These are phyloP conservation scores for Leccinum longicurvipes DNA, from an alignment of 768 basidiomycete species.

Conservation along the genomic window DNA sequence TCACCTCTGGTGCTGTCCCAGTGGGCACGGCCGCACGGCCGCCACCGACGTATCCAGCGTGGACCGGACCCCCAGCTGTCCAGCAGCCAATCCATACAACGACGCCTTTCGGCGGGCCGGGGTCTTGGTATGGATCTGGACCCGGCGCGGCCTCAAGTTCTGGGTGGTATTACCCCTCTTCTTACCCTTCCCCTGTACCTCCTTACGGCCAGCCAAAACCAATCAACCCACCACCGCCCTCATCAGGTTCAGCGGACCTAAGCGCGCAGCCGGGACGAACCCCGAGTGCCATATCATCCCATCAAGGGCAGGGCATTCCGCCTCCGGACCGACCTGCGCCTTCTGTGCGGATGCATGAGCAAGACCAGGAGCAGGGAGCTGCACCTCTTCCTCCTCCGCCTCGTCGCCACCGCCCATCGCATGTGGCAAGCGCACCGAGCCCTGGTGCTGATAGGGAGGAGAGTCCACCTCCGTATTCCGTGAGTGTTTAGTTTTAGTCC, in stretches of 20 bases:
- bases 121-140: neutral
- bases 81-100: neutral
- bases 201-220: neutral
- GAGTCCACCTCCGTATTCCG: conserved; percentile 28
- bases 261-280: neutral
- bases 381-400: neutral
- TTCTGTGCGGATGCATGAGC: neutral
- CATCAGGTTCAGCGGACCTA: neutral
- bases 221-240: neutral
- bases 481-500: conserved; percentile 7
- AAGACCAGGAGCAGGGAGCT: neutral
- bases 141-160: neutral
- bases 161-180: neutral
- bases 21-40: neutral
- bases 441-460: neutral
- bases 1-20: neutral
- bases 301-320: neutral
- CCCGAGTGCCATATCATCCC: neutral
- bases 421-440: neutral
- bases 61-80: neutral
- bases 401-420: conserved; percentile 3
- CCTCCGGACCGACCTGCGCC: neutral
- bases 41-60: neutral
- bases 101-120: neutral
- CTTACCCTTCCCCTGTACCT: neutral